A percentile compares a stretch with the other conserved stretches of the same genome.
Conservation (phyloP, 2,329 filamentous ascomycete genomes). For the Nothophoma quercina region DNA sequence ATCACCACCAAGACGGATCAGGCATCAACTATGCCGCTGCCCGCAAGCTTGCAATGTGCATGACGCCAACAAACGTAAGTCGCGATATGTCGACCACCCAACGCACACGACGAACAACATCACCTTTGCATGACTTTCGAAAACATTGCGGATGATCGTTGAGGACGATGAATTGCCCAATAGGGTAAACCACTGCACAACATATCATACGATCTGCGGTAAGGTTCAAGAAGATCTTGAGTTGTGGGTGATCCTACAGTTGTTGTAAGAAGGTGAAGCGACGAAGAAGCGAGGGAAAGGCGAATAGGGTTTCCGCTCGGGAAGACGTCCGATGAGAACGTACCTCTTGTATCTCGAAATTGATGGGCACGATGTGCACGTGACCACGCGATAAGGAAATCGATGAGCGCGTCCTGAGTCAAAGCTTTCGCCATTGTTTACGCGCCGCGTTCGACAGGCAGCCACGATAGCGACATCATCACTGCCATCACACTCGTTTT, state of each 20-base stretch:
- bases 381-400: constrained; percentile 15
- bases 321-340: neutral
- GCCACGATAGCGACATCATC: constrained; percentile 5
- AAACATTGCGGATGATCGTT: neutral
- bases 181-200: neutral
- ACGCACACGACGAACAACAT: neutral
- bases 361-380: neutral
- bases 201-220: neutral
- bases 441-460: constrained; percentile 11
- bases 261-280: constrained; percentile 8
- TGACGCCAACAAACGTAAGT: neutral
- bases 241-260: neutral
- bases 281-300: too few relatives aligned
- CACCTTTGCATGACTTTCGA: neutral
- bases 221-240: neutral
- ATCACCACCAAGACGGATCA: neutral
- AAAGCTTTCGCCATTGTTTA: constrained; percentile 14
- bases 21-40: neutral
- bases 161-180: neutral
- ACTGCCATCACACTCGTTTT: constrained; percentile 1
- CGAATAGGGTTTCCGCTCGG: neutral
- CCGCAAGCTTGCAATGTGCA: neutral
- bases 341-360: neutral
- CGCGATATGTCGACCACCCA: neutral
- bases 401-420: constrained; percentile 14